Evolutionary conservation across 2,329 filamentous ascomycete species (phyloP), one percentile per base, ranked within the genome.

Genomic region (Sporothrix brunneoviolacea): DNA sequence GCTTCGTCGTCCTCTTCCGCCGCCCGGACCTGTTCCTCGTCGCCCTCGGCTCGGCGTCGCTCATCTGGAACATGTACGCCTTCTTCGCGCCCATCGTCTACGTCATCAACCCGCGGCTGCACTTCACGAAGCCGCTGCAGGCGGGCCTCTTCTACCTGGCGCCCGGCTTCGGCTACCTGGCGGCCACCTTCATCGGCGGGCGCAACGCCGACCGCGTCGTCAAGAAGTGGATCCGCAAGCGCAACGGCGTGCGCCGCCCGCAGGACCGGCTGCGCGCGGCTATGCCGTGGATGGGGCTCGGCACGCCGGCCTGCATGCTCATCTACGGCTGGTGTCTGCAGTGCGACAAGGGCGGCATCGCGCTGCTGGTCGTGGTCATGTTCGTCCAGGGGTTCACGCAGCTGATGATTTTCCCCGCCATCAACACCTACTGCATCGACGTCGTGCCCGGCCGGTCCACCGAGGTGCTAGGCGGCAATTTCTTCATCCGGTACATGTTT

Each of bases 401-500:
- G 37, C 36, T 47, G 7, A 51, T 51, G 49, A 47, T 47, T 22
- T 51, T 51, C 21, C 49, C 49, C n/a, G 49, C 49, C 10, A 24
- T 51, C 41, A 51, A 51, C 37, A 47, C 49, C 7, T 51, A 40
- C 30, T 51, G 49, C n/a, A 28, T 51, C 10, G 49, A 91, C 62
- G 86, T 91, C 8, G 87, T 90, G 80, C 84, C 84, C 54, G 74
- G 74, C 1, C 70, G 77, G 18, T 79, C 79, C 22, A 79, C 83
- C 1, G 86, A 91, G 60, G 84, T 91, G 2, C 78, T 88, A 36
- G 86, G 86, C 0, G 84, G 86, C 0, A 91, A 91, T 63, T 91
- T 89, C 63, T 81, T 88, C 59, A 72, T 86, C 45, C 73, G 88
- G 4, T 91, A 91, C 63, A 61, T 88, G 8, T 85, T 89, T 57